Conservation (phyloP, 805 yeast genomes). For the Pichia kluyveri region DNA sequence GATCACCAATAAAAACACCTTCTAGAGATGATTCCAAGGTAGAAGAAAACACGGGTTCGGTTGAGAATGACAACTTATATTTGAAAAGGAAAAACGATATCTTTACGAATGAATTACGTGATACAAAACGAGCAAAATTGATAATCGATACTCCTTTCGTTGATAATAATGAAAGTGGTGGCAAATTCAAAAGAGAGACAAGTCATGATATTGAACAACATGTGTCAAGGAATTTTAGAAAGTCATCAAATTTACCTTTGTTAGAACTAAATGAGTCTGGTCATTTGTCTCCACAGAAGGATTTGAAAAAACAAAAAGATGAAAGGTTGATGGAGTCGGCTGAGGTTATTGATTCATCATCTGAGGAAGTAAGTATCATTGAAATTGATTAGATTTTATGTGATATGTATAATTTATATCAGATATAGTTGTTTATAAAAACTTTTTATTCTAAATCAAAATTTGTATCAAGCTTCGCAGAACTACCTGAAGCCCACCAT, state of each 20-base stretch:
- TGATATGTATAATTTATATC: background rate
- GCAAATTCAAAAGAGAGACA: background rate
- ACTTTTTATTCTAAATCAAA: conserved; percentile 12
- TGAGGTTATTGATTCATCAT: conserved; percentile 1
- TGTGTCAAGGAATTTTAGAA: background rate
- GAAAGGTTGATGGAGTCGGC: background rate
- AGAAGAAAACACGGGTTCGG: too few relatives aligned
- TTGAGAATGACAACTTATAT: background rate
- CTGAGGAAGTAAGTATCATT: conserved; percentile 1
- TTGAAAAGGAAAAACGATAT: background rate
- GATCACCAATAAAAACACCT: background rate
- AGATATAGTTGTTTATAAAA: too few relatives aligned
- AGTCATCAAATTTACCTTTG: background rate
- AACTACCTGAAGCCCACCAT: conserved; percentile 28
- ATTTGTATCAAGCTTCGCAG: conserved; percentile 25
- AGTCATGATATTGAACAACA: background rate
- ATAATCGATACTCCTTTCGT: background rate
- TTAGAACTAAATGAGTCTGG: conserved; percentile 12
- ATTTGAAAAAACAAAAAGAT: conserved; percentile 2
- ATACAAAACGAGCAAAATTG: background rate
- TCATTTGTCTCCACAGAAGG: conserved; percentile 3
- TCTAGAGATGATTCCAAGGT: too few relatives aligned
- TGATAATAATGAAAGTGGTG: too few relatives aligned
- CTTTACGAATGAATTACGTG: background rate
- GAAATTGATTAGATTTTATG: conserved; percentile 4